A percentile compares a stretch with the other conserved stretches of the same genome.
Evolutionary conservation across 371 early-diverging fungal genomes (phyloP).

Genomic region (Lichtheimia ramosa): DNA sequence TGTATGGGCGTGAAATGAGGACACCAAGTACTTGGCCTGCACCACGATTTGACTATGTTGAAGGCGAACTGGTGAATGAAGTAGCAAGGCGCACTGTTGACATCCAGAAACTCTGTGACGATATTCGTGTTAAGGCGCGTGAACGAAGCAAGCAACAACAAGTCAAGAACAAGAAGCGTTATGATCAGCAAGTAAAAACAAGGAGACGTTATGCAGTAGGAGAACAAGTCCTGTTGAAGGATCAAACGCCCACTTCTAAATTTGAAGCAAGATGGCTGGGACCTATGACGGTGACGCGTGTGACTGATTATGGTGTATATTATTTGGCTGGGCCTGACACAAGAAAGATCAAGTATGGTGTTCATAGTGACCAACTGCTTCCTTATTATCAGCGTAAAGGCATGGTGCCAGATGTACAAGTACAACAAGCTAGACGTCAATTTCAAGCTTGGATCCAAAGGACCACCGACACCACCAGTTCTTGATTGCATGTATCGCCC

Average conservation of each 20-base stretch:
- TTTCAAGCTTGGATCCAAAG: conserved; percentile 17
- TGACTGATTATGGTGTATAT: conserved; percentile 14
- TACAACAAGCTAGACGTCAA: not conserved
- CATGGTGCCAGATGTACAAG: conserved; percentile 17
- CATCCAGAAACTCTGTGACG: no score
- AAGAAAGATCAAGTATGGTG: conserved; percentile 7
- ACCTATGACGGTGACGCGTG: conserved; percentile 11
- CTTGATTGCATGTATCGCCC: no score
- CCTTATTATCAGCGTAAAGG: not conserved
- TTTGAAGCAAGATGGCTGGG: conserved; percentile 20
- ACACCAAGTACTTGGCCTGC: conserved; percentile 22
- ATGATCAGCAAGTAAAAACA: no score
- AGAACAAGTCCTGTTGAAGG: conserved; percentile 4
- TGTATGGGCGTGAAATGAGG: conserved; percentile 21
- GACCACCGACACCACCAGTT: not conserved
- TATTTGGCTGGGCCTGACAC: conserved; percentile 8
- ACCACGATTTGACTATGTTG: conserved; percentile 14
- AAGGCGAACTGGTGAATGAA: no score
- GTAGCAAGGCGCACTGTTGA: no score
- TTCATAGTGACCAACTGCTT: conserved; percentile 18
- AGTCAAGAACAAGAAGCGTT: not conserved
- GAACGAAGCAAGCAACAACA: no score
- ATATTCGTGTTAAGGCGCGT: no score
- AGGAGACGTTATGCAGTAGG: no score
- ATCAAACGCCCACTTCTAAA: not conserved